A percentile compares a stretch with the other conserved stretches of the same genome.
Evolutionary conservation across 176 grass and related monocot species (phyloP).

Genomic region (Oryza longistaminata): DNA sequence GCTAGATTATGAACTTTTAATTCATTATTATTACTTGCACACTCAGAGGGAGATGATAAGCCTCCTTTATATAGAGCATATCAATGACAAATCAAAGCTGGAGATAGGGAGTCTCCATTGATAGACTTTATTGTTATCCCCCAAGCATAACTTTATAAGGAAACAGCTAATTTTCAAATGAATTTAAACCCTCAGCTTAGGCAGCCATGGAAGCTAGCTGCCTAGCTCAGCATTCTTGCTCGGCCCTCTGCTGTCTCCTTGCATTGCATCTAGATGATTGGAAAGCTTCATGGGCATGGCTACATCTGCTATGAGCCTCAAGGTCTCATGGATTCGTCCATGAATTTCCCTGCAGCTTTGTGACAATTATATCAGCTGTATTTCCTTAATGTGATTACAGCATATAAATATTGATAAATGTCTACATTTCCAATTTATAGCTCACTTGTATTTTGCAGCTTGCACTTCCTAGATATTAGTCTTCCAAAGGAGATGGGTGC

Average conservation of each 20-base stretch:
- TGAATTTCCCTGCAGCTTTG: background rate
- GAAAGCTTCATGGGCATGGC: background rate
- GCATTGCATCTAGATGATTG: background rate
- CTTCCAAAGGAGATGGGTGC: slow-evolving; percentile 72
- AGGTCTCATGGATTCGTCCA: background rate
- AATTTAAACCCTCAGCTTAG: background rate
- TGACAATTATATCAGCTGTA: background rate
- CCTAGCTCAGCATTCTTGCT: too few species aligned
- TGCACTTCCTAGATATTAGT: slow-evolving; percentile 73
- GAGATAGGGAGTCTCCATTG: background rate
- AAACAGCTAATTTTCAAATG: background rate
- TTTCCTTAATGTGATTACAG: slow-evolving; percentile 14
- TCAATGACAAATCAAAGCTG: too few species aligned
- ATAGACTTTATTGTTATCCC: background rate
- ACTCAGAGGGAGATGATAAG: background rate
- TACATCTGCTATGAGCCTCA: background rate
- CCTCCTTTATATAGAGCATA: background rate
- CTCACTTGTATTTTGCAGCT: slow-evolving; percentile 44
- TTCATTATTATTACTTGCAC: background rate
- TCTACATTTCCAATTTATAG: background rate
- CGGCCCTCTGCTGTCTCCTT: background rate
- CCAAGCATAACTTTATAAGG: background rate
- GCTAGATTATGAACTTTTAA: background rate
- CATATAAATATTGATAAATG: background rate
- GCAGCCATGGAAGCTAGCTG: too few species aligned